Evolutionary conservation across 495 filamentous ascomycete species (phyloP), one percentile per base, ranked within the genome.

Genomic region (Aspergillus affinis): DNA sequence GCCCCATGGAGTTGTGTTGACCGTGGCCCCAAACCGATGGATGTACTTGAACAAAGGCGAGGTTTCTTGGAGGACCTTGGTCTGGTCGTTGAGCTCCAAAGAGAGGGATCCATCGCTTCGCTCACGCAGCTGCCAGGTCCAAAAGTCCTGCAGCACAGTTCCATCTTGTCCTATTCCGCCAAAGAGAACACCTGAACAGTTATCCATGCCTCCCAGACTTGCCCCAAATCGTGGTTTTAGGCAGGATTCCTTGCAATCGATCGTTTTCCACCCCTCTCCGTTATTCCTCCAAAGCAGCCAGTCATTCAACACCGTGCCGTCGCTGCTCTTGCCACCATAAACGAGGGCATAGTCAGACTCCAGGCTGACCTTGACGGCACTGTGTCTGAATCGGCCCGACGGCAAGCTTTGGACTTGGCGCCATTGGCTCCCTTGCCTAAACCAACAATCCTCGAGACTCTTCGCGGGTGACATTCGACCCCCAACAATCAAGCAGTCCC

Each of bases 391-490:
- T 48, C 90, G 77, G 17, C 86, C 81, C 6, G 75, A 59, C 13
- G 88, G 86, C 17, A 96, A 78, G 57, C 83, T 80, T 29, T 88
- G 75, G 9, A 82, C 81, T 52, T 76, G 79, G 59, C 76, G 76
- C 91, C 90, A 97, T 12, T 61, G 55, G 26, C 76, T 78, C 50
- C 78, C 79, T 55, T 81, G 70, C 44, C 84, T 78, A 1, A 90
- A 55, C 90, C 91, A 96, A 65, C 90, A 92, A 71, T 93, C 88
- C 18, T 73, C 69, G 8, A 90, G 64, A 5, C 82, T 84, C 20
- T 76, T 79, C 17, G 86, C 79, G 3, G 93, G 93, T 7, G 90
- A 93, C 13, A 82, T 80, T 51, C 93, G 79, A 15, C 93, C 93
- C 18, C 92, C 92, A n/a, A 87, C 84, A 18, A 96, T 72, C 9